Base-by-base conservation (phyloP, 192 early-diverging fungal species). In the Coemansia sp. region DNA sequence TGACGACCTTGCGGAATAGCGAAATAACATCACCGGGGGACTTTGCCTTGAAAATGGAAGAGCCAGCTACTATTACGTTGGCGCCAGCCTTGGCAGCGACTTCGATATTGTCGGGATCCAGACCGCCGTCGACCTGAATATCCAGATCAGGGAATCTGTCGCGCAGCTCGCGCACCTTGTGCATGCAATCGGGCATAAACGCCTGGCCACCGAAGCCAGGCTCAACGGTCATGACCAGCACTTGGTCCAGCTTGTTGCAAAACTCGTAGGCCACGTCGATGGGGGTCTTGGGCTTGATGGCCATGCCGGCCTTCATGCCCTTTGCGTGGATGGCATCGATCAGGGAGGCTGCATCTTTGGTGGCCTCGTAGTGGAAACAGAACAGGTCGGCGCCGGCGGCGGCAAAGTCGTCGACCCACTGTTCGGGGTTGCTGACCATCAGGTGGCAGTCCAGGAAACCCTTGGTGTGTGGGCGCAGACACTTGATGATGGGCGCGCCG, bases 11-110 rank as follows among this genome's bases (percentile, higher is more conserved):
- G 69, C 77, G 77, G 71, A 80, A 71, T 33, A 73, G 48, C 17
- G 65, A 63, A 54, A 98, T 98, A 11, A 89, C 88, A 11, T 85
- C 85, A 6, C 71, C 67, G 8, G 92, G 93, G 21, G 83, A 71
- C 33, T 73, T 38, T 3, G 90, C 86, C 63, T 88, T 88, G 80
- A 96, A 98, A 12, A 98, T 86, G 0, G 86, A 85, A 1, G 93
- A 95, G 12, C 94, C 96, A 24, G 92, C 90, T 53, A 98, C 96
- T 81, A 98, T 98, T 9, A 98, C 94, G 70, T 98, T 98, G 13
- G 96, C 96, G 18, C 94, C 96, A 23, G 91, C 92, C 51, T 88
- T 73, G 17, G 92, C 87, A 17, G 90, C 89, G n/a, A 73, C 66
- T 41, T 94, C 90, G 67, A 98, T 91, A 46, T 85, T 98, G 24